phyloP scores from a whole-genome alignment of 768 basidiomycete species.

The Butyriboletus loyo region DNA sequence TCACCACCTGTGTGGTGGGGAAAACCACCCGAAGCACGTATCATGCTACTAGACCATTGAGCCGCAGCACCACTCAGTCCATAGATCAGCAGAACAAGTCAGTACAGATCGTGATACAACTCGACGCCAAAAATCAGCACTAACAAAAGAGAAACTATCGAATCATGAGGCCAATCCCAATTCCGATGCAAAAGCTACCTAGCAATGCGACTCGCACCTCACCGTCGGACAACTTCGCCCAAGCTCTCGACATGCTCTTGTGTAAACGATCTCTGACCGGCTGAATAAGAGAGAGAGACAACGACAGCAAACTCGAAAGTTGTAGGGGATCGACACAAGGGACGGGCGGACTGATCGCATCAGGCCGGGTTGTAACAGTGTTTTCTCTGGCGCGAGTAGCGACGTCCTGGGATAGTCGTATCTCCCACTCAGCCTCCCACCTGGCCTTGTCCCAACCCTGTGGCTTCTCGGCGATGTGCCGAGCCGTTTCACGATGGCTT shows the following conservation, averaged over 20 bases:
- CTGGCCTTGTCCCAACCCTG: constrained; percentile 55
- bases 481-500: constrained; percentile 25
- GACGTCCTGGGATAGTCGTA: constrained; percentile 58
- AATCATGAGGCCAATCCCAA: constrained; percentile 41
- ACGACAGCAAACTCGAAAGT: constrained; percentile 57
- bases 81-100: not conserved
- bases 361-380: constrained; percentile 22
- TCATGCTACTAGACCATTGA: constrained; percentile 38
- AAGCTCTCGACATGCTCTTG: constrained; percentile 20
- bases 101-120: not conserved
- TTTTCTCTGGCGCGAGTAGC: constrained; percentile 46
- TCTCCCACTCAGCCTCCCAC: constrained; percentile 69
- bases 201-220: constrained; percentile 35
- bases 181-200: constrained; percentile 44
- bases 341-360: constrained; percentile 9
- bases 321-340: constrained; percentile 63
- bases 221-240: constrained; percentile 24
- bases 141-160: constrained; percentile 14
- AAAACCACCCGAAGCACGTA: constrained; percentile 33
- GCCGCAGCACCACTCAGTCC: too few species aligned
- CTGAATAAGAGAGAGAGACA: constrained; percentile 58
- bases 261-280: constrained; percentile 37
- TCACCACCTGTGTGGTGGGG: constrained; percentile 26
- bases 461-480: constrained; percentile 19
- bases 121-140: not conserved